Percentiles rank a stretch among this genome's conserved stretches.
Conservation (phyloP, 2,329 filamentous ascomycete genomes). For the Trichoderma guizhouense region DNA sequence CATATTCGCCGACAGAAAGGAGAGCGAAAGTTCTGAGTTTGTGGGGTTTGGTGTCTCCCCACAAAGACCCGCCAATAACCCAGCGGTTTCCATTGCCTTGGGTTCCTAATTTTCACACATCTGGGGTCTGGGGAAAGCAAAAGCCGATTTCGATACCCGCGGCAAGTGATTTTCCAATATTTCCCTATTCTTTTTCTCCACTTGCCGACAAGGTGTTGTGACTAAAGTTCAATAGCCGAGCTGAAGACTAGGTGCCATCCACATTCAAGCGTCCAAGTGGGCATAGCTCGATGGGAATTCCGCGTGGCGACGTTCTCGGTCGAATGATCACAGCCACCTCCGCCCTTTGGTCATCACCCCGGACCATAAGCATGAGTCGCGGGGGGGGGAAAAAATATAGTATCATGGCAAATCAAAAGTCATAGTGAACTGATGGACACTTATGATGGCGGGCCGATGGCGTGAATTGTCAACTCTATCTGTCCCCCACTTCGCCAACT, state of each 20-base stretch:
- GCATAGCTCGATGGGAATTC: background rate
- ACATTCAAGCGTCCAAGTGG: background rate
- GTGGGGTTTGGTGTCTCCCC: background rate
- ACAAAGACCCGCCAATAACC: background rate
- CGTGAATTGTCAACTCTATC: background rate
- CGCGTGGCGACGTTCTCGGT: background rate
- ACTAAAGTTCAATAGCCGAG: background rate
- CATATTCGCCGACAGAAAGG: background rate
- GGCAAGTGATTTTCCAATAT: background rate
- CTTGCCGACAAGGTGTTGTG: background rate
- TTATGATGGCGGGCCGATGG: background rate
- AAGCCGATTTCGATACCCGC: background rate
- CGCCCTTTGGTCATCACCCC: background rate
- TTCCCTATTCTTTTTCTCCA: background rate
- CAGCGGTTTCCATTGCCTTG: background rate
- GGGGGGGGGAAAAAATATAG: background rate
- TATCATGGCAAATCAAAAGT: background rate
- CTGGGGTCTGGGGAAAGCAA: conserved; percentile 6
- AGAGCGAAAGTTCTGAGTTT: background rate
- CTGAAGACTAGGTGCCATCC: background rate
- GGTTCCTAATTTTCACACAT: background rate
- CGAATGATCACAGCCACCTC: background rate
- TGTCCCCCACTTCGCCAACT: background rate
- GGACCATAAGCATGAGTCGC: background rate
- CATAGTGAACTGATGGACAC: background rate